A percentile compares a stretch with the other conserved stretches of the same genome.
These are phyloP conservation scores for Apiospora phragmitis DNA, from an alignment of 2,329 filamentous ascomycete genomes.

Conservation along the genomic window DNA sequence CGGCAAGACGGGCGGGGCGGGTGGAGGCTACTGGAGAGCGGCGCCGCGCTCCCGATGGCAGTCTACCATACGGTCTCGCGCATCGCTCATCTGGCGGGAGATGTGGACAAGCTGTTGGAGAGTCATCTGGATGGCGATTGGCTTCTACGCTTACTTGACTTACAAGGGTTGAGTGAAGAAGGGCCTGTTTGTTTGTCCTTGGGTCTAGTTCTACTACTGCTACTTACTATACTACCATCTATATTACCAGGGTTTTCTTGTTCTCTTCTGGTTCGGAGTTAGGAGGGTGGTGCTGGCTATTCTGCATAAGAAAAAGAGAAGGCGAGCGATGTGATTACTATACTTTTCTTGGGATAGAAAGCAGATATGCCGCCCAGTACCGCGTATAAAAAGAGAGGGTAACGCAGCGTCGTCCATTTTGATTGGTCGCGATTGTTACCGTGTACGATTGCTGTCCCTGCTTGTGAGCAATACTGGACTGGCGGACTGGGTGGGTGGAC, in stretches of 20 bases:
- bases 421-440: slow-evolving; percentile 19
- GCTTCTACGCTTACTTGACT: slow-evolving; percentile 68
- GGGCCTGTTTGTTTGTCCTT: neutral
- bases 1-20: slow-evolving; percentile 30
- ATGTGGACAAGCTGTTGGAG: slow-evolving; percentile 61
- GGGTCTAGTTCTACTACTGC: neutral
- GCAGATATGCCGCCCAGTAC: neutral
- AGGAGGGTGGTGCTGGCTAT: neutral
- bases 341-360: neutral
- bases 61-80: slow-evolving; percentile 23
- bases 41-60: slow-evolving; percentile 21
- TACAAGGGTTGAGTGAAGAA: slow-evolving; percentile 52
- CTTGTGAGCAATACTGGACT: neutral
- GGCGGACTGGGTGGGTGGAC: neutral
- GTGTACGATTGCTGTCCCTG: too few relatives aligned
- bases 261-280: neutral
- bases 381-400: too few relatives aligned
- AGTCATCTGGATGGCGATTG: slow-evolving; percentile 62
- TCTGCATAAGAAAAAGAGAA: neutral
- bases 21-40: slow-evolving; percentile 25
- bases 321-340: neutral
- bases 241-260: neutral
- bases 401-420: neutral
- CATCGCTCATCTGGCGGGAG: slow-evolving; percentile 56
- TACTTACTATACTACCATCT: neutral